Evolutionary conservation across 2,329 filamentous ascomycete genomes (phyloP), one percentile per base, ranked within the genome.

Genomic region (Aspergillus bombycis): DNA sequence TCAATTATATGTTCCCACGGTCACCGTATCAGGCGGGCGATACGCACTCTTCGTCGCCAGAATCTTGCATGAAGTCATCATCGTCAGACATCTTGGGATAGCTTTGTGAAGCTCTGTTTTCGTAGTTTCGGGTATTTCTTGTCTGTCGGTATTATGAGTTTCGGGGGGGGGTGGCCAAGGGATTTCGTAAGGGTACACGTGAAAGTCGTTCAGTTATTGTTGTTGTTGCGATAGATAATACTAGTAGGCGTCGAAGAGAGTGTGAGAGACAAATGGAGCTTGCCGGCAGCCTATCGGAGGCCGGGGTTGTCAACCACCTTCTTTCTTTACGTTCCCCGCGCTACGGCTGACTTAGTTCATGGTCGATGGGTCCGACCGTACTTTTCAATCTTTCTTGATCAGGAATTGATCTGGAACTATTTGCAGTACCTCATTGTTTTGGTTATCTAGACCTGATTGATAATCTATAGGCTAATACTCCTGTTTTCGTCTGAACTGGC

Each of bases 11-110:
- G n/a, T 21, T 5, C n/a, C 32, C 34, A 9, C n/a, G 16, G 8
- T 14, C 19, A 14, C 12, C 1, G 26, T 21, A 43, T 53, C 34
- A 45, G 28, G 9, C n/a, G 34, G 26, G 26, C 34, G 63, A 61
- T 59, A 71, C 83, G 69, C 83, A 97, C 88, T 94, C 90, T 81
- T 94, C 91, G 77, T 93, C 89, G 65, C 92, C 92, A 5, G 92
- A 95, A 77, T 93, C 92, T 80, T 95, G 91, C 92, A 96, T 96
- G 78, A 96, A 96, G 81, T 96, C 91, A 82, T 93, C 91, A 80
- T 94, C 87, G 80, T 89, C 92, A 45, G 91, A 93, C 91, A 93
- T 93, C 26, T 43, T 70, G 65, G 61, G 30, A 9, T 41, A 61
- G 14, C 8, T 30, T 8, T 30, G 45, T n/a, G 43, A 34, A 28